A percentile compares a stretch with the other conserved stretches of the same genome.
Evolutionary conservation across 805 yeast genomes (phyloP).

Genomic region (Monosporozyma unispora): DNA sequence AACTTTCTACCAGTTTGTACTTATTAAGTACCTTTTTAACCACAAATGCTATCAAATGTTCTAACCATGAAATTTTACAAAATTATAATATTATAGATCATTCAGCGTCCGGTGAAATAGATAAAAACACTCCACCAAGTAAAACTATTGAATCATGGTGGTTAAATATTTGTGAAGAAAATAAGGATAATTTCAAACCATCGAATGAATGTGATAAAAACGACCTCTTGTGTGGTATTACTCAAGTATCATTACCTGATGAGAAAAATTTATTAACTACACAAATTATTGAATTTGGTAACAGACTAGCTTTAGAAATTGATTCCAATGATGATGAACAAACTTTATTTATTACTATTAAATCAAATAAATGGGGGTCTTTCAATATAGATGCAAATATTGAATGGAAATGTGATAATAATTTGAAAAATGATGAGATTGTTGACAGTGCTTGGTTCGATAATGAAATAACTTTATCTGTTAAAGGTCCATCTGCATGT

Average conservation of each 20-base stretch:
- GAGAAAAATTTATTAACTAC: constrained; percentile 38
- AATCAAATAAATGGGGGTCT: constrained; percentile 67
- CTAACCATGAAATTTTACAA: constrained; percentile 17
- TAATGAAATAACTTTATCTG: constrained; percentile 17
- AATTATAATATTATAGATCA: constrained; percentile 28
- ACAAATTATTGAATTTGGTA: constrained; percentile 50
- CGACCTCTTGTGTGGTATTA: constrained; percentile 73
- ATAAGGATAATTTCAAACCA: constrained; percentile 26
- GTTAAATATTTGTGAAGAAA: constrained; percentile 56
- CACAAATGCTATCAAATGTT: constrained; percentile 12
- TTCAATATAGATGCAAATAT: constrained; percentile 39
- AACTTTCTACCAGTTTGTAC: not conserved
- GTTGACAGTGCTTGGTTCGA: constrained; percentile 19
- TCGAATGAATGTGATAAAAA: constrained; percentile 53
- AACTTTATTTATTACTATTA: constrained; percentile 34
- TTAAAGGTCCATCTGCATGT: constrained; percentile 40
- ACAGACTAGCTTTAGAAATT: constrained; percentile 23
- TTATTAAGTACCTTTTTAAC: not conserved
- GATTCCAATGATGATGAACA: constrained; percentile 24
- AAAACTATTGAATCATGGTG: constrained; percentile 54
- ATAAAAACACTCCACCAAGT: constrained; percentile 72
- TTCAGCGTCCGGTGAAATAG: constrained; percentile 32
- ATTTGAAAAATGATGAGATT: constrained; percentile 28
- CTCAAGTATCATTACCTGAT: constrained; percentile 44
- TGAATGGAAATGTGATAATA: constrained; percentile 39